Base-by-base conservation (phyloP, 1,139 yeast species). In the Geotrichum fermentans region DNA sequence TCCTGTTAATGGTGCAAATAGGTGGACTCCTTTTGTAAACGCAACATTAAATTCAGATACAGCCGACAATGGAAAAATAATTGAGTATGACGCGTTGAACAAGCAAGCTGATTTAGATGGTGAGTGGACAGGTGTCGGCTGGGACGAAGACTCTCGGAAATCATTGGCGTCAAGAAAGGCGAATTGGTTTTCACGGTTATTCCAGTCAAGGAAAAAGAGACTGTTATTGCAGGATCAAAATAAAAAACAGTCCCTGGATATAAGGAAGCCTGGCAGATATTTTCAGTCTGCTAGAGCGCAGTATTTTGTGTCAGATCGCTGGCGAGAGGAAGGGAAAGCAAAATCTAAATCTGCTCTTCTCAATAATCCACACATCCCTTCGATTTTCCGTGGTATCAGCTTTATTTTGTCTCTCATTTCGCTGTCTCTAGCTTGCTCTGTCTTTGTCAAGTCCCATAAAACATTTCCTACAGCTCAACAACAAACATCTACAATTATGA, bases 401-500 rank as follows among this genome's bases (percentile, higher is more conserved):
- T 74, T 87, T 39, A 64, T 80, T 40, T 55, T 63, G n/a, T 60
- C 66, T 1, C 52, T 59, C 8, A 53, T 54, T 14, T 63, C 66
- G 0, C 51, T 63, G 38, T 61, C 61, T 1, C 46, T 62, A 14
- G 64, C 66, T 0, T 40, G 58, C 29, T 60, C 66, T 8, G 53
- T 58, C 24, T 54, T 55, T 42, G 53, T 56, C 39, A 54, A 60
- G 47, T 53, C 59, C 4, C 57, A 56, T 51, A 45, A 59, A 29
- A 59, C 66, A 20, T 68, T 70, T 52, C 72, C 76, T 11, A 30
- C 21, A 1, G 61, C 67, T 14, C 72, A 76, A 2, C 96, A 88
- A 62, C 90, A 86, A 63, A 84, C 97, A 17, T 83, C 95, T 59
- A 87, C 97, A 0, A 79, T 89, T 45, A 88, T 90, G 95, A 94